A percentile compares a stretch with the other conserved stretches of the same genome.
Evolutionary conservation across 2,329 filamentous ascomycete species (phyloP).

Genomic region (Exutisphaerella laricina): DNA sequence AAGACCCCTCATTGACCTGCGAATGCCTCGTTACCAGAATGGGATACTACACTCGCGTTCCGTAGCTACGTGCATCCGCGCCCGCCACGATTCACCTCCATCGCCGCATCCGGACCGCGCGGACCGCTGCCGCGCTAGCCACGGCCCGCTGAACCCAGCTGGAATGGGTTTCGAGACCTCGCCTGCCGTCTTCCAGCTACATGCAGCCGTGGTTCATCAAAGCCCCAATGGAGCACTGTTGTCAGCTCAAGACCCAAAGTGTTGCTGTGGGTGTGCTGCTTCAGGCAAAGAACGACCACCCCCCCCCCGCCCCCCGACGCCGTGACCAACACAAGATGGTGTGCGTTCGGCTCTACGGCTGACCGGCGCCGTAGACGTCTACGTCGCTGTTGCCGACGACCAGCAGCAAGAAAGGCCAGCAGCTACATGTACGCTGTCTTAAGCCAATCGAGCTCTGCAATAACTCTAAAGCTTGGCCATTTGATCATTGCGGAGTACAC

Average conservation of each 20-base stretch:
- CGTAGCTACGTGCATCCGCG: no score
- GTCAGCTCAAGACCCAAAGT: not conserved
- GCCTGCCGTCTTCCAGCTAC: not conserved
- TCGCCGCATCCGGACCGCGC: no score
- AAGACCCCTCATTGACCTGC: no score
- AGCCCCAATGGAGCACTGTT: not conserved
- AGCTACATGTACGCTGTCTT: not conserved
- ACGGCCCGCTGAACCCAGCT: not conserved
- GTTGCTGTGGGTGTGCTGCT: not conserved
- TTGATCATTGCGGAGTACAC: not conserved
- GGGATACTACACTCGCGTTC: no score
- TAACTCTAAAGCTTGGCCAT: not conserved
- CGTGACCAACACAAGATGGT: no score
- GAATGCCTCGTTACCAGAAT: no score
- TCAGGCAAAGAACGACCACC: no score
- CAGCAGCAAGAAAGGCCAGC: not conserved
- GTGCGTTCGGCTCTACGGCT: no score
- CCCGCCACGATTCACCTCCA: no score
- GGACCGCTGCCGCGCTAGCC: constrained; percentile 3
- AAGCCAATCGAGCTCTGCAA: not conserved
- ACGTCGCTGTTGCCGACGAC: not conserved
- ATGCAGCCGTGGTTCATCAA: not conserved
- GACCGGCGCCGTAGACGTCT: no score
- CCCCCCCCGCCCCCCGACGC: no score
- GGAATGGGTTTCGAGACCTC: not conserved